Base-by-base conservation (phyloP, 257 asterid species). In the Solanum ahanhuiri region DNA sequence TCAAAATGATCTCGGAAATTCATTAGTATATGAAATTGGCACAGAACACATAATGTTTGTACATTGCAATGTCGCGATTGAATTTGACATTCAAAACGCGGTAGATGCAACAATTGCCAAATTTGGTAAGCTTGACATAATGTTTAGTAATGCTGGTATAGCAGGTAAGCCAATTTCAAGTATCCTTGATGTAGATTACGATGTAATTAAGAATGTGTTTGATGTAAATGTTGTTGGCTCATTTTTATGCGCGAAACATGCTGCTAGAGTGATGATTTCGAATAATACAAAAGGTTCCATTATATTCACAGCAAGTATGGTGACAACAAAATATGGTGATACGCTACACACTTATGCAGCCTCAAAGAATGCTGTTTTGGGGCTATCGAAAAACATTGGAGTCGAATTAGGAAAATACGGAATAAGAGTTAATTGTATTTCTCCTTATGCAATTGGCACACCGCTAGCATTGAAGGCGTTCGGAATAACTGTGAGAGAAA, bases 251-350 rank as follows among this genome's bases (percentile, higher is more conserved):
- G 48, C 72, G 2, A 85, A 85, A 33, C 83, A 85, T 23, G 87
- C 83, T 18, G 71, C 87, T 30, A 71, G 72, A 51, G 73, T 85
- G 72, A 71, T 85, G 87, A 85, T 85, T 18, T 37, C 83, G 1
- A 57, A 58, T 9, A 71, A 51, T 14, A 70, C 12, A 63, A 66
- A 72, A 72, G 83, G 83, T 9, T 22, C 35, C 33, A 77, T 86
- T 15, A 34, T 85, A 1, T 85, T 85, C 39, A 85, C 58, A 0
- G 34, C 87, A 48, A 85, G 72, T 51, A 2, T 12, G 14, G 14
- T 33, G 25, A 4, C 45, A 33, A 23, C 4, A 23, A 5, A 9
- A 12, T 33, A 18, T 35, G 4, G 3, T 17, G 0, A 9, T 17
- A 0, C 0, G 0, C 4, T 1, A 1, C 79, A 71, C 2, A 1